Base-by-base conservation (phyloP, 768 basidiomycete species). In the Pilatotrama ljubarskyi region DNA sequence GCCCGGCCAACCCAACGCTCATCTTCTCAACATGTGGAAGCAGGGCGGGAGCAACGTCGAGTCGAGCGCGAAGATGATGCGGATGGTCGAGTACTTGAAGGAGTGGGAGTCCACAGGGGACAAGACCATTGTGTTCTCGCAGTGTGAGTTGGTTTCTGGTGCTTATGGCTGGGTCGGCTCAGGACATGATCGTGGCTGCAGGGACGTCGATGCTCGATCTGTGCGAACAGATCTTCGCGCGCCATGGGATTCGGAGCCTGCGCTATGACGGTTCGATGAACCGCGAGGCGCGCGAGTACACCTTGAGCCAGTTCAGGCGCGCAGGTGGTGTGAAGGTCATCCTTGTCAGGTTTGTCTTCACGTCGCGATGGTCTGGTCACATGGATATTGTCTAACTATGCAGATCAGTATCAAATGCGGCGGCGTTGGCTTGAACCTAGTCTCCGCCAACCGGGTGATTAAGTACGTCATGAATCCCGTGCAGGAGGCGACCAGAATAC, bases 141-240 rank as follows among this genome's bases (percentile, higher is more conserved):
- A 90, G 69, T 90, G 87, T 87, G 58, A 29, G 11, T 29, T 41
- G 37, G 10, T 38, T 18, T 24, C 20, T 24, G 29, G 18, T 43
- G 36, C 29, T 0, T n/a, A n/a, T n/a, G n/a, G n/a, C n/a, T n/a
- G n/a, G n/a, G n/a, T n/a, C n/a, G 29, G 22, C 24, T 18, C 25
- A 15, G 17, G 29, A 13, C 7, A 20, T 43, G 20, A 8, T 57
- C 5, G n/a, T 20, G 41, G 15, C 29, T 52, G 52, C 55, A 88
- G 87, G 87, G 87, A 90, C 87, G 0, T 85, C 85, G 0, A 87
- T 88, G 83, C 78, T 90, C 35, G 83, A 88, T 67, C 73, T 87
- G 17, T 71, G 88, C 41, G 86, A 87, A 62, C 82, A 74, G n/a
- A 53, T 86, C 24, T 81, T 89, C 63, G 76, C 78, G 9, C 78